Evolutionary conservation across 169 alveolate species (phyloP).

Genomic region (Eimeria nieschulzi): DNA sequence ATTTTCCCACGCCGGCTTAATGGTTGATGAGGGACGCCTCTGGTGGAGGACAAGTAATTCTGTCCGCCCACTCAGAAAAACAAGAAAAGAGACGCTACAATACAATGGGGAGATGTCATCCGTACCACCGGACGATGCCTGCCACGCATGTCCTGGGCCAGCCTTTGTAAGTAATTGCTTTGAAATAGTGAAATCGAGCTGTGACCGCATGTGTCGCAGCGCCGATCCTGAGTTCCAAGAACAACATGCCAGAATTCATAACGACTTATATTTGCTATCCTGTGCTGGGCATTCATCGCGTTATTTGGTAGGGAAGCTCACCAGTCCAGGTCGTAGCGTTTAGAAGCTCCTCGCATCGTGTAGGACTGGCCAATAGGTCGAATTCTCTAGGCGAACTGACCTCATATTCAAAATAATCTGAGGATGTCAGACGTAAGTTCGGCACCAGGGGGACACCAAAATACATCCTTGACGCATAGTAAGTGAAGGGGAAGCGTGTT

Average conservation of each 20-base stretch:
- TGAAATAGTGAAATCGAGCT: slow-evolving; percentile 52
- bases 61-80: too few relatives aligned
- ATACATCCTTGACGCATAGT: too few relatives aligned
- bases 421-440: background rate
- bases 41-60: too few relatives aligned
- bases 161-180: slow-evolving; percentile 18
- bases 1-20: too few relatives aligned
- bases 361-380: slow-evolving; percentile 30
- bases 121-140: background rate
- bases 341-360: slow-evolving; percentile 51
- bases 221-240: slow-evolving; percentile 37
- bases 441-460: too few relatives aligned
- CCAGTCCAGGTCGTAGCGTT: slow-evolving; percentile 67
- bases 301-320: background rate
- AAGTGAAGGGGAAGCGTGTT: too few relatives aligned
- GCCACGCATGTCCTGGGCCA: slow-evolving; percentile 36
- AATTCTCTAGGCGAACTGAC: slow-evolving; percentile 57
- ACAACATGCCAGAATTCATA: background rate
- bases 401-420: slow-evolving; percentile 59
- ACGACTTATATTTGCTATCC: background rate
- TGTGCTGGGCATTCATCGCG: background rate
- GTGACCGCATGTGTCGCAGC: slow-evolving; percentile 44
- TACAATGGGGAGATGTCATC: too few relatives aligned
- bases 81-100: too few relatives aligned
- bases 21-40: too few relatives aligned